These are phyloP conservation scores for Tylopilus vinaceipallidus DNA, from an alignment of 768 basidiomycete genomes.

Conservation along the genomic window DNA sequence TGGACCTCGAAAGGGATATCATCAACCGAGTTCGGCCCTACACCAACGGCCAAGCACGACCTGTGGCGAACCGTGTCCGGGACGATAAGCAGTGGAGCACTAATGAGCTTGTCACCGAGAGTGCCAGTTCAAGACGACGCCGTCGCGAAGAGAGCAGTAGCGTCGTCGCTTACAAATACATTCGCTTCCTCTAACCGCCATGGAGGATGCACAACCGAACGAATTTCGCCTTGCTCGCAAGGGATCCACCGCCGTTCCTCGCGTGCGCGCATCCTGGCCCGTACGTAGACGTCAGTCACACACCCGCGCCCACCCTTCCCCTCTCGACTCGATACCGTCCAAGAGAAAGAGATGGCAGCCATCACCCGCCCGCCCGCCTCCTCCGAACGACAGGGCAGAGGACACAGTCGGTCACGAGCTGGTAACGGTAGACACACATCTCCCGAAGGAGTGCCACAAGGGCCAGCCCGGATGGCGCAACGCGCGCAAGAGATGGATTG, in stretches of 20 bases:
- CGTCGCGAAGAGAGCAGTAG: too few relatives aligned
- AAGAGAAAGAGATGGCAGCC: constrained; percentile 8
- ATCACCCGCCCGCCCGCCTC: not conserved
- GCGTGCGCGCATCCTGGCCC: constrained; percentile 13
- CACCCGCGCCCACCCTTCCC: not conserved
- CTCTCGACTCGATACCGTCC: not conserved
- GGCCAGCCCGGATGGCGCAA: constrained; percentile 6
- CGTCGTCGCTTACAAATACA: too few relatives aligned
- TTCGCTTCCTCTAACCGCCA: not conserved
- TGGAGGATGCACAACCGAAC: constrained; percentile 42
- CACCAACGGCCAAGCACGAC: not conserved
- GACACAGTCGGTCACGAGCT: not conserved
- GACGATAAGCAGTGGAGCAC: constrained; percentile 7
- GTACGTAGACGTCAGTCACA: not conserved
- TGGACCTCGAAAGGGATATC: not conserved
- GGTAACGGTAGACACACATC: constrained; percentile 4
- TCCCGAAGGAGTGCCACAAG: constrained; percentile 14
- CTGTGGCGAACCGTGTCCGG: constrained; percentile 16
- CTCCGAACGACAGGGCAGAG: not conserved
- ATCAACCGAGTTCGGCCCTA: not conserved
- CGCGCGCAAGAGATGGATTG: constrained; percentile 13
- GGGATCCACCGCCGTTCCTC: constrained; percentile 29
- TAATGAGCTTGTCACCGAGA: not conserved
- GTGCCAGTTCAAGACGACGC: constrained; percentile 32
- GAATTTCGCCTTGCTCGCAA: constrained; percentile 37